Base-by-base conservation (phyloP, 1,284 basidiomycete genomes). In the Boletus semigastroideus region DNA sequence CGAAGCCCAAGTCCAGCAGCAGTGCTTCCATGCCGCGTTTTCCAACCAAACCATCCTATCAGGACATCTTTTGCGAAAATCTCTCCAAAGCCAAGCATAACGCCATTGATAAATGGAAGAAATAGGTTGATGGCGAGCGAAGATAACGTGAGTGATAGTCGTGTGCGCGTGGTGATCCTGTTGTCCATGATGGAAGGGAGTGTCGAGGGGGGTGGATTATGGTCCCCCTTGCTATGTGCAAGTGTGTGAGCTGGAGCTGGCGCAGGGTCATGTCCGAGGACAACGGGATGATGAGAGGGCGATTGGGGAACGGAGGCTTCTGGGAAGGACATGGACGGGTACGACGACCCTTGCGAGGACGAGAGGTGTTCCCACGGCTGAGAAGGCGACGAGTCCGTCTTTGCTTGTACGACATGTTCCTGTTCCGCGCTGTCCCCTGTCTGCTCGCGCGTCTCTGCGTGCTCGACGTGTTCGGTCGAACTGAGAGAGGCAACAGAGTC, bases 21-120 rank as follows among this genome's bases (percentile, higher is more conserved):
- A 0, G 42, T 63, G 19, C 57, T 39, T 46, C 64, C 60, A 11
- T 54, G 56, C 17, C 66, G 67, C 10, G 59, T 46, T 55, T 65
- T 72, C 77, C 76, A 79, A 38, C 78, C 78, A 48, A 80, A 65
- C 77, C 87, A 91, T 16, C 79, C 77, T 46, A 86, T 78, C 17
- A 97, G 74, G 14, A 93, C 80, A 55, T 94, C 88, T 69, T 94
- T 86, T 17, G 95, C 96, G 65, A 98, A 95, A 52, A 99, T 94
- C 73, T 99, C 96, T 22, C 96, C 96, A 65, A 98, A 95, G 11
- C 96, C 96, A 43, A 98, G 84, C 93, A 98, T 97, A 62, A 98
- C 90, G 27, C 96, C 96, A 66, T 98, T 98, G 43, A 98, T 82
- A 68, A 99, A 99, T 0, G 96, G 96, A 39, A 98, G 77, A 2